Evolutionary conservation across 2,329 filamentous ascomycete genomes (phyloP), one percentile per base, ranked within the genome.

Genomic region (Pseudocercospora pini-densiflorae): DNA sequence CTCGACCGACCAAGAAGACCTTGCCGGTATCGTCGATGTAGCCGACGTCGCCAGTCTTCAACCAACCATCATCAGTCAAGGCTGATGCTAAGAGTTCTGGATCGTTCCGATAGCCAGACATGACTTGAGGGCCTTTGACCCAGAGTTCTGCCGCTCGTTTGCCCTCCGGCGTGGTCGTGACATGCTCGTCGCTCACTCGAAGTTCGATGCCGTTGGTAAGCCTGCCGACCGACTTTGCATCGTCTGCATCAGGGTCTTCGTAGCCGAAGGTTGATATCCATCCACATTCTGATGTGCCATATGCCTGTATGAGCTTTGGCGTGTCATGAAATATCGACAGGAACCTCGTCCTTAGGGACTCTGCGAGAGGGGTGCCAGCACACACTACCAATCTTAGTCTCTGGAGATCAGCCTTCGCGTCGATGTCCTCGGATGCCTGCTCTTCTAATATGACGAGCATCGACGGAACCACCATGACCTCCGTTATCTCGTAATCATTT

Each of bases 11-110:
- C n/a, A 77, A 60, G 49, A 70, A 76, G 57, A 77, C 65, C 45
- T 70, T 73, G 21, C 72, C 71, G 45, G 71, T 64, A 19, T 33
- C 21, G 31, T 62, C n/a, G 47, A 74, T 55, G 58, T 72, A 71
- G 3, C 72, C 73, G 19, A 79, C 31, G 67, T 87, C 84, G 10
- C 95, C 95, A 0, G 95, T 98, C 81, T 92, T 94, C 59, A 62
- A 16, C 49, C 49, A 54, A 24, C 49, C 49, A 8, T 23, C 49
- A 14, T 23, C 23, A 27, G 14, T 54, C 21, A 54, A 54, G 14
- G 49, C 14, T 16, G 23, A 24, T 5, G 14, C 14, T 54, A 10
- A 29, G 21, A 54, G 19, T 14, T 54, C 58, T 24, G 36, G 23
- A 45, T 47, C 58, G 23, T 49, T 45, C 9, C 24, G 36, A 45